These are phyloP conservation scores for Epichloe elymi DNA, from an alignment of 2,329 filamentous ascomycete species.

Conservation along the genomic window DNA sequence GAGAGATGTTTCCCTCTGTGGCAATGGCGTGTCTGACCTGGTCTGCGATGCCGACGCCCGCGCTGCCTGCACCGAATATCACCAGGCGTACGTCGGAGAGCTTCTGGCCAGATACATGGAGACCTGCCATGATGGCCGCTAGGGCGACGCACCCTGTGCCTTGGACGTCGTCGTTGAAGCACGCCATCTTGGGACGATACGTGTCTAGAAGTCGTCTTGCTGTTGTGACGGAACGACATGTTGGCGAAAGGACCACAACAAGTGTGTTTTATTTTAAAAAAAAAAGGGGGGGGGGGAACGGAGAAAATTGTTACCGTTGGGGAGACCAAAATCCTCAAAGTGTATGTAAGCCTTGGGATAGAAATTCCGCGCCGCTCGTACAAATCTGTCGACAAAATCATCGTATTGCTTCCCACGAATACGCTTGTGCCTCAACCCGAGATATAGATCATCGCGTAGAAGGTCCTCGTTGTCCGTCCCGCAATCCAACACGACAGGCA, in stretches of 20 bases:
- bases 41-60: slow-evolving; percentile 75
- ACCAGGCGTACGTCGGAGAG: slow-evolving; percentile 58
- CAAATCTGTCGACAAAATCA: slow-evolving; percentile 61
- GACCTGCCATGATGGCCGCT: slow-evolving; percentile 64
- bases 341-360: slow-evolving; percentile 77
- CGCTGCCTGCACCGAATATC: slow-evolving; percentile 69
- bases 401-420: slow-evolving; percentile 62
- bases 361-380: slow-evolving; percentile 50
- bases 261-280: not conserved
- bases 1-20: slow-evolving; percentile 49
- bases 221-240: slow-evolving; percentile 9
- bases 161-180: slow-evolving; percentile 87
- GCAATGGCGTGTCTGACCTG: slow-evolving; percentile 71
- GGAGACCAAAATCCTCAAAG: slow-evolving; percentile 77
- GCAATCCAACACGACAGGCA: slow-evolving; percentile 75
- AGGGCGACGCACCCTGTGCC: slow-evolving; percentile 81
- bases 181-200: slow-evolving; percentile 61
- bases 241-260: not conserved
- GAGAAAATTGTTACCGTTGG: slow-evolving; percentile 39
- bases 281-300: no score
- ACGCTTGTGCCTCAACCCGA: slow-evolving; percentile 57
- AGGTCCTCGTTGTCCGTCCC: slow-evolving; percentile 71
- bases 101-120: slow-evolving; percentile 54
- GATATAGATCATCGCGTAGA: slow-evolving; percentile 64
- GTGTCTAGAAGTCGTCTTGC: slow-evolving; percentile 63